Percentiles rank a stretch among this genome's conserved stretches.
phyloP scores from a whole-genome alignment of 179 eudicot genomes.

The Silene vulgaris region DNA sequence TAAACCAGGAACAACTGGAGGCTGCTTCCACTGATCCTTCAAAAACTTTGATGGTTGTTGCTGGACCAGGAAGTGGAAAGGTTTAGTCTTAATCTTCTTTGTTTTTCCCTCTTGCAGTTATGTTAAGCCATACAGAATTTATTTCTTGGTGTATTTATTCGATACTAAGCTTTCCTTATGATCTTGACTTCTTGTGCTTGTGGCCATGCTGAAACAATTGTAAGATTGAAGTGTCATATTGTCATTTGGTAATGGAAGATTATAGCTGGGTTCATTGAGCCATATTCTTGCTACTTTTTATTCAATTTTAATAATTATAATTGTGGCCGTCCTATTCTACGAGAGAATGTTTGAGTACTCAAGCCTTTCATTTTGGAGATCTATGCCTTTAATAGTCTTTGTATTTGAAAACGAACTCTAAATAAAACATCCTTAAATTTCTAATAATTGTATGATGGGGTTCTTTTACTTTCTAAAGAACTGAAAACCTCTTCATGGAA shows the following conservation, averaged over 20 bases:
- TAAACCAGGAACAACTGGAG: constrained; percentile 70
- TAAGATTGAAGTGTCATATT: background rate
- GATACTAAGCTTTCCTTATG: background rate
- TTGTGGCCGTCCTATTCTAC: background rate
- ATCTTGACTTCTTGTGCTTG: constrained; percentile 14
- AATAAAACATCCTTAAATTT: background rate
- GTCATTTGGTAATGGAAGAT: constrained; percentile 3
- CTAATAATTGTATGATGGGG: background rate
- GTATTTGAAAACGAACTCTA: constrained; percentile 8
- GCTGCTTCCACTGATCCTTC: constrained; percentile 80
- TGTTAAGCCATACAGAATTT: background rate
- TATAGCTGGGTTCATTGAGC: too few relatives aligned
- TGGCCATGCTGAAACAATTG: background rate
- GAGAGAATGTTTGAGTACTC: background rate
- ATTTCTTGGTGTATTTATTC: background rate
- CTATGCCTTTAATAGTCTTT: background rate
- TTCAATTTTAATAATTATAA: background rate
- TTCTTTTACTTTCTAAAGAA: background rate
- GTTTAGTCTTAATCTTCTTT: constrained; percentile 33
- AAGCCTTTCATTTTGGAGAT: background rate
- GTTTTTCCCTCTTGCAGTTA: background rate
- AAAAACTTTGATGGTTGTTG: constrained; percentile 76
- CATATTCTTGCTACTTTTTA: background rate
- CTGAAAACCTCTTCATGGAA: background rate
- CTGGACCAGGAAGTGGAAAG: constrained; percentile 99